These are phyloP conservation scores for Francoa sonchifolia DNA, from an alignment of 441 rosid species.

Conservation along the genomic window DNA sequence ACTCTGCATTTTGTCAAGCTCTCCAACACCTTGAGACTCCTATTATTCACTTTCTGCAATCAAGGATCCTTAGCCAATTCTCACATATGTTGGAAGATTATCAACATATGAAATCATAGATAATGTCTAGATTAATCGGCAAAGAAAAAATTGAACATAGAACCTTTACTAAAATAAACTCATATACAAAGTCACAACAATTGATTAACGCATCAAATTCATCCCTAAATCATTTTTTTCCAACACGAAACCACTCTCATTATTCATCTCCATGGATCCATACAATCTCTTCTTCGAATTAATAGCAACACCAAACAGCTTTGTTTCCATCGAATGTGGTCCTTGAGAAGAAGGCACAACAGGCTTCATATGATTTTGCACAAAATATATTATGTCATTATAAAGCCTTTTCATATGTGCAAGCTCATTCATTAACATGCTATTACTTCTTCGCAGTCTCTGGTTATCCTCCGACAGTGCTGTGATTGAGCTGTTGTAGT, in stretches of 20 bases:
- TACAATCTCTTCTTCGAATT: slow-evolving; percentile 63
- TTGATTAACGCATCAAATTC: slow-evolving; percentile 77
- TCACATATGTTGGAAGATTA: too few relatives aligned
- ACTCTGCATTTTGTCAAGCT: too few relatives aligned
- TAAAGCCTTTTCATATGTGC: slow-evolving; percentile 20
- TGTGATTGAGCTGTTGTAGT: slow-evolving; percentile 3
- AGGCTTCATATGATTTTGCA: slow-evolving; percentile 20
- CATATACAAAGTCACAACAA: background rate
- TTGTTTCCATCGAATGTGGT: slow-evolving; percentile 21
- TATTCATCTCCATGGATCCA: slow-evolving; percentile 31
- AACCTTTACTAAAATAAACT: background rate
- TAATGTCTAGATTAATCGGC: too few relatives aligned
- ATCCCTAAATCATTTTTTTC: slow-evolving; percentile 71
- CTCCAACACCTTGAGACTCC: too few relatives aligned
- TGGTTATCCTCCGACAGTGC: slow-evolving; percentile 17
- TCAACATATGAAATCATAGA: too few relatives aligned
- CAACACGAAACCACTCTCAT: slow-evolving; percentile 53
- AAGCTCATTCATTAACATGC: slow-evolving; percentile 13
- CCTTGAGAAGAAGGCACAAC: slow-evolving; percentile 23
- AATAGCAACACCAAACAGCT: slow-evolving; percentile 76
- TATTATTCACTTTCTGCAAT: too few relatives aligned
- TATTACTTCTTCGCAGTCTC: slow-evolving; percentile 18
- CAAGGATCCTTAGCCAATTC: too few relatives aligned
- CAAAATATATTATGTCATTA: slow-evolving; percentile 18
- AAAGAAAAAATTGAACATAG: background rate